Conservation (phyloP, 495 filamentous ascomycete species). For the Aspergillus kassunensis region DNA sequence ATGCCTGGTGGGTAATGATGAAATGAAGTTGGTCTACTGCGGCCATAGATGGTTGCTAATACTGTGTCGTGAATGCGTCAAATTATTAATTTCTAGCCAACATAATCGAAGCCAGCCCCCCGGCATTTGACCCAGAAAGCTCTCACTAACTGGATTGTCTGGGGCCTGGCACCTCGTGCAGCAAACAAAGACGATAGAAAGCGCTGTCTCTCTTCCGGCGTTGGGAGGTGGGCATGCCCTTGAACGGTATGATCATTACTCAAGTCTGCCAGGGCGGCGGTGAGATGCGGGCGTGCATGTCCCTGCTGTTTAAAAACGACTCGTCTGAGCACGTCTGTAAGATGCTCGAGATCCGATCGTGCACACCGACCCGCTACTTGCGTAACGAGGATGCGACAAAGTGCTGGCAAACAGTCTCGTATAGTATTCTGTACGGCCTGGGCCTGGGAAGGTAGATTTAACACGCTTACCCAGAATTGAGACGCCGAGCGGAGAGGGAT, state of each 20-base stretch:
- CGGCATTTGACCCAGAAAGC: constrained; percentile 70
- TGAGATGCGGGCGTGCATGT: constrained; percentile 62
- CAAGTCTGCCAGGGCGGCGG: constrained; percentile 54
- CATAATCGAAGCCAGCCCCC: constrained; percentile 64
- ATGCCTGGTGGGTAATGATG: background rate
- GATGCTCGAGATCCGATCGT: constrained; percentile 70
- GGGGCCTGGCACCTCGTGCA: constrained; percentile 52
- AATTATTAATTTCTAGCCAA: constrained; percentile 23
- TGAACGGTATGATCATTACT: constrained; percentile 48
- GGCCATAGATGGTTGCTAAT: background rate
- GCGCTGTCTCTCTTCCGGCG: constrained; percentile 32
- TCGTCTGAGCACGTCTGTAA: constrained; percentile 75
- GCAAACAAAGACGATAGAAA: constrained; percentile 41
- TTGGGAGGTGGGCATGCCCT: constrained; percentile 17
- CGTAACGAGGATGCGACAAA: constrained; percentile 56
- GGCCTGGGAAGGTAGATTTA: constrained; percentile 43
- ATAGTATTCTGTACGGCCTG: constrained; percentile 50
- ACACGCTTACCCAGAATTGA: constrained; percentile 69
- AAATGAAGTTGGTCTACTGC: background rate
- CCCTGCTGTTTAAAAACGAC: constrained; percentile 61
- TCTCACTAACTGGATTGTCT: constrained; percentile 57
- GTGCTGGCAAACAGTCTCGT: constrained; percentile 53
- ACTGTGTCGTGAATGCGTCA: background rate
- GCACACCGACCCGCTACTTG: constrained; percentile 71
- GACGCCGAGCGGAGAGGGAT: constrained; percentile 76